phyloP scores from a whole-genome alignment of 139 green algal genomes.

The Tetradesmus lagerheimii region DNA sequence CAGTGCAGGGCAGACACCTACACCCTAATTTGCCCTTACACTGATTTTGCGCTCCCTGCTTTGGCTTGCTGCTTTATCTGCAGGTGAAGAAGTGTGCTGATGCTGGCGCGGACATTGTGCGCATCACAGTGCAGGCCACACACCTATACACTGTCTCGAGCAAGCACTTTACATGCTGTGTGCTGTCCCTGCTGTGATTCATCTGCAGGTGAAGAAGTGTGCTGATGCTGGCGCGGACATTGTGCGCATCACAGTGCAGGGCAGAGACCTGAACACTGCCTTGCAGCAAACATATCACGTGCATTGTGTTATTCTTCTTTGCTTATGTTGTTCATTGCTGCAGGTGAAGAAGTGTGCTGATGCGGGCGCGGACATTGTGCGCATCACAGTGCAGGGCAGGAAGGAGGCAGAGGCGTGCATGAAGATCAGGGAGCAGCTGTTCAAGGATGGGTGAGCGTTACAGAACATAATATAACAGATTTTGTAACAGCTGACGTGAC shows the following conservation, averaged over 20 bases:
- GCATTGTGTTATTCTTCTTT: neutral
- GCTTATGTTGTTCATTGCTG: conserved; percentile 23
- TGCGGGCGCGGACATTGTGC: conserved; percentile 94
- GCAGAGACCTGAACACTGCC: conserved; percentile 30
- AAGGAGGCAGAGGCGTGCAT: conserved; percentile 96
- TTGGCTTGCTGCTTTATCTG: no score
- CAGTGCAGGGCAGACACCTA: conserved; percentile 84
- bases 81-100: conserved; percentile 98
- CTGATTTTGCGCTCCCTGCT: no score
- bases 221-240: conserved; percentile 96
- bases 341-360: conserved; percentile 98
- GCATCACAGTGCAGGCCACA: neutral
- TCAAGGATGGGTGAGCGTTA: conserved; percentile 85
- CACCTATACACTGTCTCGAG: no score
- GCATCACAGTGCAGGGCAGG: conserved; percentile 97
- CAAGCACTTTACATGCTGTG: no score
- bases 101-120: conserved; percentile 73
- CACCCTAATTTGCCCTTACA: neutral
- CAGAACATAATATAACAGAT: no score
- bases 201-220: conserved; percentile 93
- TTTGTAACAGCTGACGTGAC: no score
- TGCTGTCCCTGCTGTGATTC: no score
- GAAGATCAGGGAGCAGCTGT: conserved; percentile 94
- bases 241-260: conserved; percentile 98
- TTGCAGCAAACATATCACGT: neutral